Evolutionary conservation across 73 alveolate genomes (phyloP), one percentile per base, ranked within the genome.

Genomic region (Blepharisma japonicum): DNA sequence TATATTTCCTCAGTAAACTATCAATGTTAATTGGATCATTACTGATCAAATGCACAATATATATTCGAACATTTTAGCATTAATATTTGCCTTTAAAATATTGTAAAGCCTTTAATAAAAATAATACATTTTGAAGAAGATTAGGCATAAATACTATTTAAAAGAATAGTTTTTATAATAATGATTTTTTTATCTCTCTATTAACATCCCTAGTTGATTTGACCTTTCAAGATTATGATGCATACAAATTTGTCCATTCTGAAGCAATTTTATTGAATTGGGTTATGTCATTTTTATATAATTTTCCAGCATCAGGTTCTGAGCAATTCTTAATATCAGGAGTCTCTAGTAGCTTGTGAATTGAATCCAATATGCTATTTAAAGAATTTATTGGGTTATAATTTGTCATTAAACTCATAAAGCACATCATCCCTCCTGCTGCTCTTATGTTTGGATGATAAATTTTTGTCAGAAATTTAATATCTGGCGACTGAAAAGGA

Each of bases 251-350:
- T 32, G 95, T 90, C 96, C 97, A 90, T 56, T 91, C 94, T 71
- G 83, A 81, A 32, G 94, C 95, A 47, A 87, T 90, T 27, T 70
- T 83, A 38, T 90, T 92, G 83, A 83, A 92, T 49, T 78, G 55
- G 46, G 74, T 70, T 78, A 80, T 91, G 79, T 91, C 92, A 27
- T 86, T 85, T 80, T 88, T 88, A 85, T 91, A 93, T 20, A 91
- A 39, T 71, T 89, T 86, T 5, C 95, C 96, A 54, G 91, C 89
- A 82, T 93, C 97, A 51, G 97, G 96, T 4, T 79, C 98, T 49
- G 91, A 72, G 38, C 96, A 94, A 70, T 89, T 88, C 49, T 92
- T 95, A 66, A 96, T 94, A 77, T 92, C 86, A 25, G 98, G 92
- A 71, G 91, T 96, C 47, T 91, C 85, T 50, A 92, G 78, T 9